Evolutionary conservation across 23 red algal species (phyloP), one percentile per base, ranked within the genome.

Genomic region (Gracilaria domingensis): DNA sequence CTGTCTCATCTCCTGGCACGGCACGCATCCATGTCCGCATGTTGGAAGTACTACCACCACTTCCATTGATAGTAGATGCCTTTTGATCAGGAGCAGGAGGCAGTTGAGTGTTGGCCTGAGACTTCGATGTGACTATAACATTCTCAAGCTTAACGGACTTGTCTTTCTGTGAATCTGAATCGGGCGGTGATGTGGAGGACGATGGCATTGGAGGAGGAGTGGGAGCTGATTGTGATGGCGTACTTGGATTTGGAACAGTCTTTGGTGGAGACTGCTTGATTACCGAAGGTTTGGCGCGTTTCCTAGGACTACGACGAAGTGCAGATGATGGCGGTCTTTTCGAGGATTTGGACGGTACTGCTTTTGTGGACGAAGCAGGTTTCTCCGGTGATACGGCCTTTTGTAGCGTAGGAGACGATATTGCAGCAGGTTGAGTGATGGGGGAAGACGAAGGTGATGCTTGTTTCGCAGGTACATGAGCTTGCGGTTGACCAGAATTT

Each of bases 31-130:
- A 75, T 39, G 48, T 75, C 45, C 84, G 1, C 7, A 88, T 23
- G 71, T 88, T 88, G 38, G 84, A 47, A 36, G 78, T 78, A 60
- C 84, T 88, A 47, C 84, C 84, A 48, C 84, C 70, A 51, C 49
- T 88, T 76, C 78, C 84, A 26, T 58, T 75, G 42, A 75, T 4
- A 20, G 74, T 79, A 45, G 79, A 53, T 82, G 79, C 23, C 79
- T 82, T 82, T 0, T 49, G 72, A 30, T 51, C 72, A 51, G 30
- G 42, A 16, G 29, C 70, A 48, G 72, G 8, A 23, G 30, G 72
- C 25, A 44, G 40, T 69, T 69, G 30, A 69, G 64, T 7, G 32
- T 69, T 30, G 30, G 33, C 38, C 64, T 69, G 64, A 69, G 64
- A 69, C 32, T 24, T 69, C 64, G 20, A 38, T 36, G 64, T 28